Conservation (phyloP, 768 basidiomycete genomes). For the Phanerochaete carnosa region DNA sequence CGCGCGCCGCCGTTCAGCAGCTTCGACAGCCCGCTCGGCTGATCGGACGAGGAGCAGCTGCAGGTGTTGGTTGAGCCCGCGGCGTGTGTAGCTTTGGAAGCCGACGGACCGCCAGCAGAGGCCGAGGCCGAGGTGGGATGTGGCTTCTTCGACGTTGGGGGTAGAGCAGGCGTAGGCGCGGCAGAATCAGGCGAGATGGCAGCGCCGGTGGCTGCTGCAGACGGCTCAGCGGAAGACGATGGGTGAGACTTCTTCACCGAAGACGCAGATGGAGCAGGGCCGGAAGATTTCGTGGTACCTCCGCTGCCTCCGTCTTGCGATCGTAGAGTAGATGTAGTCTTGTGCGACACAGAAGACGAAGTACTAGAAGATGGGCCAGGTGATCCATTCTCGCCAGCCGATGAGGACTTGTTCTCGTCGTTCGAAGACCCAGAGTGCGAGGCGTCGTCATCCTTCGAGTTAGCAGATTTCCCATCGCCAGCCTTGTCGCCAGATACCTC, state of each 20-base stretch:
- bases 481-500: not conserved
- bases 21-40: not conserved
- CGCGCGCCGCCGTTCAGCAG: not conserved
- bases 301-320: not conserved
- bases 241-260: not conserved
- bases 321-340: not conserved
- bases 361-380: not conserved
- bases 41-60: not conserved
- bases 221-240: not conserved
- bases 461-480: not conserved
- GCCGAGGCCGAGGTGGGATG: not conserved
- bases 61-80: not conserved
- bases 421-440: not conserved
- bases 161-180: slow-evolving; percentile 1
- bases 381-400: not conserved
- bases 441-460: not conserved
- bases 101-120: not conserved
- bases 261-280: not conserved
- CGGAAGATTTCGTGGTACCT: not conserved
- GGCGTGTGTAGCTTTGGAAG: not conserved
- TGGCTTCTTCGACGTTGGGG: not conserved
- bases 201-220: not conserved
- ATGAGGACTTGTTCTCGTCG: not conserved
- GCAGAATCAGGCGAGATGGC: not conserved
- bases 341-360: not conserved